Base-by-base conservation (phyloP, 129 eudicot genomes). In the Helianthus annuus region DNA sequence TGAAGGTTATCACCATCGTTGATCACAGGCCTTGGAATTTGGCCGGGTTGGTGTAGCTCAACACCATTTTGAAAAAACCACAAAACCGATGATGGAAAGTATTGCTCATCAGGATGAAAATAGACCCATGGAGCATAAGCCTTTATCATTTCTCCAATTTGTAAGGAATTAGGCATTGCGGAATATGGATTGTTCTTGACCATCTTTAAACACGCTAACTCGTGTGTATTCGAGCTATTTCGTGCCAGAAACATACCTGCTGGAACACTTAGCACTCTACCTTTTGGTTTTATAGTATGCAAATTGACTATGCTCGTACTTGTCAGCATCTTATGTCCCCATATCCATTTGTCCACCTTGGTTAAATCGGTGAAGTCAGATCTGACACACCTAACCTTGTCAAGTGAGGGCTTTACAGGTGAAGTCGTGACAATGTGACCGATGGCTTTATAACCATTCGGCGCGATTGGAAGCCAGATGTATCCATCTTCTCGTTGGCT, bases 11-110 rank as follows among this genome's bases (percentile, higher is more conserved):
- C 61, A 7, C 85, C 85, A 8, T 64, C 10, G 0, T 48, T 24
- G 46, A 61, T 19, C 73, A 84, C 75, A 5, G 2, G 38, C 67
- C 22, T 19, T 19, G 60, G 14, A 34, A 6, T 59, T 36, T 44
- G 38, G 1, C 78, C 75, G 1, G 22, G 66, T 70, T 64, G 51
- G 69, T 68, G 70, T 44, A 84, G 51, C 57, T 72, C 63, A 13
- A 70, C 83, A 1, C 85, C 85, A 45, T 77, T 80, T 6, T 36
- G 10, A 13, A 84, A 84, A 42, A 80, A 80, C 85, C 85, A 84
- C 12, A 40, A 45, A 10, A 84, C 83, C 2, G 85, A 38, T 1
- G 85, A 84, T 2, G 85, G 88, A 13, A 76, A 51, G 54, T 44
- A 84, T 58, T 84, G 27, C 63, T 84, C 88, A 10, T 77, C 69